phyloP scores from a whole-genome alignment of 371 early-diverging fungal genomes.

The Mucor saturninus region DNA sequence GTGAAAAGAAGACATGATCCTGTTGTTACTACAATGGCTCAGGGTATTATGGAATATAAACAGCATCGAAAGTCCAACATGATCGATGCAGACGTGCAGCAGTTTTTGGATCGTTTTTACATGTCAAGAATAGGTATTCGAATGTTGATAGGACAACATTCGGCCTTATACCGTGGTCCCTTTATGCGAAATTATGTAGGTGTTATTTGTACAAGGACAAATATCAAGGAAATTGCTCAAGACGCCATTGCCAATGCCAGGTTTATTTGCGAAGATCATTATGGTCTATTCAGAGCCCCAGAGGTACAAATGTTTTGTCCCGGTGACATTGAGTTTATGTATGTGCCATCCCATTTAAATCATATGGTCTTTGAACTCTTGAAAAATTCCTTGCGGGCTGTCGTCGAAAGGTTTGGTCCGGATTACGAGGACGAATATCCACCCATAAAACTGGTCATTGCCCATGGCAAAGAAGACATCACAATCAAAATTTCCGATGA shows the following conservation, averaged over 20 bases:
- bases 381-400: constrained; percentile 94
- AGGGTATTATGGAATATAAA: constrained; percentile 94
- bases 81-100: constrained; percentile 86
- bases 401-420: constrained; percentile 88
- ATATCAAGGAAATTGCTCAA: constrained; percentile 73
- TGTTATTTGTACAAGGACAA: constrained; percentile 93
- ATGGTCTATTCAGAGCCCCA: constrained; percentile 84
- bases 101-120: constrained; percentile 95
- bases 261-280: constrained; percentile 92
- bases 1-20: constrained; percentile 95
- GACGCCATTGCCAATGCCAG: constrained; percentile 94
- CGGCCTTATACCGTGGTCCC: constrained; percentile 71
- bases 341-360: constrained; percentile 94
- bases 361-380: constrained; percentile 98
- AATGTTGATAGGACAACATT: constrained; percentile 86
- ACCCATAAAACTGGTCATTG: constrained; percentile 90
- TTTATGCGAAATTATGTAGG: constrained; percentile 84
- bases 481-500: constrained; percentile 97
- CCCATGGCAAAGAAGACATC: constrained; percentile 96
- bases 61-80: constrained; percentile 57
- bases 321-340: constrained; percentile 92
- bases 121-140: constrained; percentile 97
- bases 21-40: constrained; percentile 91
- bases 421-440: constrained; percentile 89
- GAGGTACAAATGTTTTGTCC: constrained; percentile 83